Evolutionary conservation across 148 eudicot species (phyloP).

Genomic region (Chenopodium album): DNA sequence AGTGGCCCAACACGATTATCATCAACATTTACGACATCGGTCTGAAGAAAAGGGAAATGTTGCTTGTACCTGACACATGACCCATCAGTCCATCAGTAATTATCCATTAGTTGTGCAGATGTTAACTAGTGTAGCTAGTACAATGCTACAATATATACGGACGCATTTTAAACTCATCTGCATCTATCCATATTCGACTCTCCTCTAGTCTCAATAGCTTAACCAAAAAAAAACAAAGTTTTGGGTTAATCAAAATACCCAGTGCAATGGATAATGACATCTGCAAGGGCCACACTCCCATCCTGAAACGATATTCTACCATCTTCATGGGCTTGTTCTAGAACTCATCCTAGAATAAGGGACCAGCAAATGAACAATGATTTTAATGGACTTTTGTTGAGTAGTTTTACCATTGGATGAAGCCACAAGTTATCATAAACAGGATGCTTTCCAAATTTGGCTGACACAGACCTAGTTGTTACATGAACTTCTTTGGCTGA

Average conservation of each 20-base stretch:
- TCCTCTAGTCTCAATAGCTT: not conserved
- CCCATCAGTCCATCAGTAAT: not conserved
- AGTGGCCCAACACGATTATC: conserved; percentile 90
- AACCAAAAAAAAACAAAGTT: too few species aligned
- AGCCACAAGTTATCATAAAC: conserved; percentile 67
- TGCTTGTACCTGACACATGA: conserved; percentile 62
- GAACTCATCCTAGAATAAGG: conserved; percentile 14
- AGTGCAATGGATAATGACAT: conserved; percentile 81
- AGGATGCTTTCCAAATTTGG: conserved; percentile 28
- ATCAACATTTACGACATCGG: conserved; percentile 55
- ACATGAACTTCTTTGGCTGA: conserved; percentile 80
- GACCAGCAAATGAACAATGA: not conserved
- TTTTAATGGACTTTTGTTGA: not conserved
- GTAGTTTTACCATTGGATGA: conserved; percentile 63
- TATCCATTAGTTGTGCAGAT: not conserved
- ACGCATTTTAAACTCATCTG: not conserved
- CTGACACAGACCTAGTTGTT: conserved; percentile 52
- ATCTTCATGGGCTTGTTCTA: conserved; percentile 49
- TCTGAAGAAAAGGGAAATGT: conserved; percentile 76
- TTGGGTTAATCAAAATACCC: conserved; percentile 43
- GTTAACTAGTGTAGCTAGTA: not conserved
- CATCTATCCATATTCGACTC: not conserved
- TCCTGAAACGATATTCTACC: conserved; percentile 61
- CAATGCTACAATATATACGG: not conserved
- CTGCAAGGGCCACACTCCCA: conserved; percentile 52